These are phyloP conservation scores for Aspergillus candidus DNA, from an alignment of 2,329 filamentous ascomycete species.

Conservation along the genomic window DNA sequence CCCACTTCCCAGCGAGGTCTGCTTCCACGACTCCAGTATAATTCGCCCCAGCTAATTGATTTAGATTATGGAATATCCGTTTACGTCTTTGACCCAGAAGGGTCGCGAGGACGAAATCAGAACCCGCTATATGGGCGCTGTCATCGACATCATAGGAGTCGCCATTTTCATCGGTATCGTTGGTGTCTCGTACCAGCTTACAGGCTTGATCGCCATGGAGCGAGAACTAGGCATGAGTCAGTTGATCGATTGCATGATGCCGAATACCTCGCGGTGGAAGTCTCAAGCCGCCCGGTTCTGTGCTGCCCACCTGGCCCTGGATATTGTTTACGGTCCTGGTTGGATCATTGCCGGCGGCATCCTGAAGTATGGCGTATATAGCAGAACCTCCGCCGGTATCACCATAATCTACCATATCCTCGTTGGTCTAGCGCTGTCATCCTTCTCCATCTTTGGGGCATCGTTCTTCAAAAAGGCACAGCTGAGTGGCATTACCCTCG, in stretches of 20 bases:
- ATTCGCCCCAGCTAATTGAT: slow-evolving; percentile 4
- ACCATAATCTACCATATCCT: slow-evolving; percentile 70
- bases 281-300: slow-evolving; percentile 71
- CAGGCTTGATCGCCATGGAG: slow-evolving; percentile 78
- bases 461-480: slow-evolving; percentile 83
- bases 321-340: slow-evolving; percentile 70
- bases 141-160: slow-evolving; percentile 71
- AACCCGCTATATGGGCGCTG: slow-evolving; percentile 61
- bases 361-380: slow-evolving; percentile 58
- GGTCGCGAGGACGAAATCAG: slow-evolving; percentile 63
- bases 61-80: slow-evolving; percentile 61
- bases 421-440: slow-evolving; percentile 68
- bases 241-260: slow-evolving; percentile 87
- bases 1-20: slow-evolving; percentile 36
- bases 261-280: slow-evolving; percentile 66
- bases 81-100: slow-evolving; percentile 63
- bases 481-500: slow-evolving; percentile 74
- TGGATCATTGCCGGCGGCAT: slow-evolving; percentile 73
- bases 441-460: slow-evolving; percentile 73
- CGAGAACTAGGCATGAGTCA: slow-evolving; percentile 82
- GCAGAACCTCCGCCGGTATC: slow-evolving; percentile 56
- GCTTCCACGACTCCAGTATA: neutral
- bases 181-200: slow-evolving; percentile 78
- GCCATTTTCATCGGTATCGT: slow-evolving; percentile 74
- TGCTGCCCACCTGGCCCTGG: slow-evolving; percentile 74